A percentile compares a stretch with the other conserved stretches of the same genome.
Evolutionary conservation across 352 stramenopile genomes (phyloP).

Genomic region (Pythium chondricola): DNA sequence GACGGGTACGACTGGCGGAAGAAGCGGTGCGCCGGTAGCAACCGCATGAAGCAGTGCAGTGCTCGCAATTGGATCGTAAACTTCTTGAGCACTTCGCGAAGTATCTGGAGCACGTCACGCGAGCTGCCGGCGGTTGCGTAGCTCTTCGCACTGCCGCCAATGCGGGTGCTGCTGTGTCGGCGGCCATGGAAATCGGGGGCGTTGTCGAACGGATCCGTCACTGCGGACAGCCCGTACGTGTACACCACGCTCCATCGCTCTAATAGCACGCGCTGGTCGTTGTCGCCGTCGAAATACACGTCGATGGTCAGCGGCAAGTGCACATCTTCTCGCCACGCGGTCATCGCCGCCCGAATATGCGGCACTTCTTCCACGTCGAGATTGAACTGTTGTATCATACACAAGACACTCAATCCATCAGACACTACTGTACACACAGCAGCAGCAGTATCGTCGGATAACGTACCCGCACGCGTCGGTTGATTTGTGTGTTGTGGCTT

Average conservation of each 20-base stretch:
- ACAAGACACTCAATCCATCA: not conserved
- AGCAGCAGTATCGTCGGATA: not conserved
- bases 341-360: slow-evolving; percentile 60
- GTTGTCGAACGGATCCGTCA: slow-evolving; percentile 15
- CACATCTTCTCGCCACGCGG: slow-evolving; percentile 65
- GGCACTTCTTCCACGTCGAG: slow-evolving; percentile 78
- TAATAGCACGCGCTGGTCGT: slow-evolving; percentile 43
- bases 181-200: slow-evolving; percentile 8
- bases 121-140: slow-evolving; percentile 21
- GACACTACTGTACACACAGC: not conserved
- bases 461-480: slow-evolving; percentile 55
- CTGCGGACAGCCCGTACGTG: slow-evolving; percentile 24
- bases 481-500: slow-evolving; percentile 25
- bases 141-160: slow-evolving; percentile 4
- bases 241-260: slow-evolving; percentile 75
- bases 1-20: slow-evolving; percentile 63
- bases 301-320: slow-evolving; percentile 58
- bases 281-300: slow-evolving; percentile 52
- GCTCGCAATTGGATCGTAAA: slow-evolving; percentile 67
- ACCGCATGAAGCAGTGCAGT: slow-evolving; percentile 71
- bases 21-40: slow-evolving; percentile 65
- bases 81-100: slow-evolving; percentile 77
- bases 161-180: slow-evolving; percentile 15
- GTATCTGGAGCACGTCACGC: slow-evolving; percentile 69
- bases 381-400: slow-evolving; percentile 44